phyloP scores from a whole-genome alignment of 1,284 basidiomycete species.

The Chalciporus sp. region DNA sequence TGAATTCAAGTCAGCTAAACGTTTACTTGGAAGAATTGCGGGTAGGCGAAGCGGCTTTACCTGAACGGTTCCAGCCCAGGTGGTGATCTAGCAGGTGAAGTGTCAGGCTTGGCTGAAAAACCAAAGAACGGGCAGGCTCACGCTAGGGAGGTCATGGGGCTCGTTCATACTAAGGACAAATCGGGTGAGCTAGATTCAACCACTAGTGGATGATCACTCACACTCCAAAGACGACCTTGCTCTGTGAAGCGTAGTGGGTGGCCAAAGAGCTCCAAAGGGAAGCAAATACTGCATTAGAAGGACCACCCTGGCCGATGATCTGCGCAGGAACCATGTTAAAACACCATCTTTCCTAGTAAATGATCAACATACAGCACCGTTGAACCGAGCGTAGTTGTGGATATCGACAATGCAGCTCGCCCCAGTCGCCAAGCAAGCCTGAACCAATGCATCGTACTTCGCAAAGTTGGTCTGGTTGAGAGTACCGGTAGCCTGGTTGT shows the following conservation, averaged over 20 bases:
- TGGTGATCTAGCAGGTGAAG: constrained; percentile 1
- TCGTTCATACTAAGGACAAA: constrained; percentile 15
- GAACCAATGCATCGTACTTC: constrained; percentile 12
- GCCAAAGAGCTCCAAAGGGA: constrained; percentile 16
- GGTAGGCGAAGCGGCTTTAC: background rate
- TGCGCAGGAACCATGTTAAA: background rate
- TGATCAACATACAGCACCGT: constrained; percentile 7
- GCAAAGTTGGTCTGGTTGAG: constrained; percentile 26
- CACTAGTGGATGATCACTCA: background rate
- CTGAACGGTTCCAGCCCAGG: constrained; percentile 17
- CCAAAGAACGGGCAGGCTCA: background rate
- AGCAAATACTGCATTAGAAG: constrained; percentile 15
- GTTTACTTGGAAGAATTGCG: background rate
- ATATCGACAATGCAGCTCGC: constrained; percentile 17
- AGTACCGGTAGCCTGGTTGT: constrained; percentile 50
- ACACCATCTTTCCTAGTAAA: background rate
- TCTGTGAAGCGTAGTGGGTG: constrained; percentile 6
- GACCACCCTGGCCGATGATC: constrained; percentile 19
- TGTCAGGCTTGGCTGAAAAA: background rate
- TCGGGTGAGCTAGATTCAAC: background rate
- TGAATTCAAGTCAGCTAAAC: background rate
- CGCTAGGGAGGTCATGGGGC: constrained; percentile 14
- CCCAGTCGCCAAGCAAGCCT: constrained; percentile 14
- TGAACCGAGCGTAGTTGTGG: constrained; percentile 17
- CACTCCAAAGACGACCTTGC: constrained; percentile 14